Percentiles rank a stretch among this genome's conserved stretches.
These are phyloP conservation scores for Ocimum tenuiflorum DNA, from an alignment of 257 asterid species.

Conservation along the genomic window DNA sequence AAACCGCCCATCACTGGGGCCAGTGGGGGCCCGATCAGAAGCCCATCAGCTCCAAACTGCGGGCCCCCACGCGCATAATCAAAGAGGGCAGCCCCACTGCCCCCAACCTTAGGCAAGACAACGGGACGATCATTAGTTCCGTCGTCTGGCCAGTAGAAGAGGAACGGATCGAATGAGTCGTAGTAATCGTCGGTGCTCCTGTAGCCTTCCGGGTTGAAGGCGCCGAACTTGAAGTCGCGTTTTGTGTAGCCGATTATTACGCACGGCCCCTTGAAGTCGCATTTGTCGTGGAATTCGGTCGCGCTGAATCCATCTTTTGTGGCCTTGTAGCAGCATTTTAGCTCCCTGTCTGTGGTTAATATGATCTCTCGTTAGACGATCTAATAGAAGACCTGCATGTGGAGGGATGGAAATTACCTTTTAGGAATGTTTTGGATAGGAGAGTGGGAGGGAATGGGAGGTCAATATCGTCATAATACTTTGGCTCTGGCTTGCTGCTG, in stretches of 20 bases:
- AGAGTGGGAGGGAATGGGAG: slow-evolving; percentile 69
- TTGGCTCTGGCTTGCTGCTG: slow-evolving; percentile 34
- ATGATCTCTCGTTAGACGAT: no score
- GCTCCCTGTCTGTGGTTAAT: slow-evolving; percentile 76
- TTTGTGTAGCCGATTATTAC: slow-evolving; percentile 72
- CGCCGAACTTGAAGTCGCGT: slow-evolving; percentile 66
- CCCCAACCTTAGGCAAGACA: slow-evolving; percentile 72
- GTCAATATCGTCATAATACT: slow-evolving; percentile 45
- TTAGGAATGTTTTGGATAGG: slow-evolving; percentile 54
- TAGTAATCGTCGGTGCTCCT: slow-evolving; percentile 88
- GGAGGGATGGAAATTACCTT: slow-evolving; percentile 31
- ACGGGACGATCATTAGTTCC: slow-evolving; percentile 26
- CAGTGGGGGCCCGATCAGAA: slow-evolving; percentile 79
- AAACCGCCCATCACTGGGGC: slow-evolving; percentile 95
- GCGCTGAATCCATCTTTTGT: slow-evolving; percentile 80
- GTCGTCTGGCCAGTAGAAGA: slow-evolving; percentile 56
- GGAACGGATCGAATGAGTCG: slow-evolving; percentile 74
- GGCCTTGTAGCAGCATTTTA: slow-evolving; percentile 83
- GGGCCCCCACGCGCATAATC: slow-evolving; percentile 95
- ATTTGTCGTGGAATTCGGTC: slow-evolving; percentile 54
- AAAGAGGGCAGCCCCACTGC: slow-evolving; percentile 89
- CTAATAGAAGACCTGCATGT: no score
- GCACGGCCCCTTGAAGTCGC: slow-evolving; percentile 93
- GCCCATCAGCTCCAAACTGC: slow-evolving; percentile 86
- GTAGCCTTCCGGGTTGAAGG: slow-evolving; percentile 86